Base-by-base conservation (phyloP, 768 basidiomycete genomes). In the Suillus tomentosus region DNA sequence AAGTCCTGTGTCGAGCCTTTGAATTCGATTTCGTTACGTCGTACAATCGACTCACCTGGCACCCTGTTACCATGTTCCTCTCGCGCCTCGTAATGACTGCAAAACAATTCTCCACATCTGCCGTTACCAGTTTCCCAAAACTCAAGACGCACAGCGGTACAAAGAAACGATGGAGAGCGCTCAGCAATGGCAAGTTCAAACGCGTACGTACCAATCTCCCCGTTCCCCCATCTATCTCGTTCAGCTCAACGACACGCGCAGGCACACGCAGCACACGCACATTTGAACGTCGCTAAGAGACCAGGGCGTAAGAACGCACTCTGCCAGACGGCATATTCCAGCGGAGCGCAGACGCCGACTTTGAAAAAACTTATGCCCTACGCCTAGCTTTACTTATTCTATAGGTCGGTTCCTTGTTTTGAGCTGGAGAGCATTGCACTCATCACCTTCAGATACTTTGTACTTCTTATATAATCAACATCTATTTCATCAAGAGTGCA, bases 131-230 rank as follows among this genome's bases (percentile, higher is more conserved):
- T 61, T 89, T 87, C 62, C 91, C 91, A 61, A 93, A 93, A 78
- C 78, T 93, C 69, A 93, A 93, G 75, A 84, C 88, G 1, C 91
- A 93, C 73, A 88, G 86, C 3, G 91, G 91, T 11, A 84, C 91
- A 27, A 92, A 92, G 79, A 93, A 93, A 76, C 80, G 91, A 65
- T 93, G 90, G 90, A 79, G 85, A 63, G 87, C 88, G 3, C 75
- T 92, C 53, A 84, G 84, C n/a, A 87, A 84, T 31, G 84, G 86
- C 53, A 73, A 79, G 17, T 93, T 92, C 80, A 92, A 93, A 81
- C 89, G 91, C 68, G 91, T 92, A 65, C 51, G 87, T 78, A 19
- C 42, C 7, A 37, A 40, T 48, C 40, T 63, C 24, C 14, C 13
- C 27, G 54, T 31, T 31, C 36, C 40, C 27, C n/a, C 37, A 45